Evolutionary conservation across 2,329 filamentous ascomycete species (phyloP).

Genomic region (Fusarium domesticum): DNA sequence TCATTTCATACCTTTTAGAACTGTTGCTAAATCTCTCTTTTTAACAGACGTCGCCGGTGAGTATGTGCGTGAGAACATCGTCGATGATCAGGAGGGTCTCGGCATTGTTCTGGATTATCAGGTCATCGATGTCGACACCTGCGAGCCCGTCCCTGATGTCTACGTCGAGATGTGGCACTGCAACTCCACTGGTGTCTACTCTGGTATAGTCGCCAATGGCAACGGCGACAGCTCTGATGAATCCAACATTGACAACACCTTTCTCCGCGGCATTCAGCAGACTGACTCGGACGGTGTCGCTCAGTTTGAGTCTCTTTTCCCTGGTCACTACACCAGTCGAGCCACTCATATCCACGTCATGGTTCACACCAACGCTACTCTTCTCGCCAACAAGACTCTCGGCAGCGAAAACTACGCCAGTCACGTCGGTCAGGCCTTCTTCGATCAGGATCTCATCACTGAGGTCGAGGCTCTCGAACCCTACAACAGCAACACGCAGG

Average conservation of each 20-base stretch:
- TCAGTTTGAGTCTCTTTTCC: slow-evolving; percentile 43
- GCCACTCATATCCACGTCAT: slow-evolving; percentile 48
- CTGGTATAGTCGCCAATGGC: slow-evolving; percentile 37
- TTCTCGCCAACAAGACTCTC: slow-evolving; percentile 35
- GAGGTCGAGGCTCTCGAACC: slow-evolving; percentile 49
- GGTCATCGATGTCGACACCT: slow-evolving; percentile 44
- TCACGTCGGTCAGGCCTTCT: slow-evolving; percentile 64
- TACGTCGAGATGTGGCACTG: slow-evolving; percentile 48
- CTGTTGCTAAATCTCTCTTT: slow-evolving; percentile 1
- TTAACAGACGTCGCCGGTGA: slow-evolving; percentile 32
- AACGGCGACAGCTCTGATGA: slow-evolving; percentile 44
- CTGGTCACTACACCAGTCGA: slow-evolving; percentile 44
- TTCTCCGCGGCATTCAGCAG: slow-evolving; percentile 38
- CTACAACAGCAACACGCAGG: slow-evolving; percentile 46
- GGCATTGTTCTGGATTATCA: slow-evolving; percentile 43
- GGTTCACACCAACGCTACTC: slow-evolving; percentile 38
- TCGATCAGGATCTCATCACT: slow-evolving; percentile 55
- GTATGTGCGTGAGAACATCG: slow-evolving; percentile 37
- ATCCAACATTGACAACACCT: slow-evolving; percentile 34
- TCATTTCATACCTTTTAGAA: background rate
- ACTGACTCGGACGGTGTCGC: slow-evolving; percentile 43
- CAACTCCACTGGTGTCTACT: slow-evolving; percentile 48
- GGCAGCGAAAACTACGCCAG: slow-evolving; percentile 41
- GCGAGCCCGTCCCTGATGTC: slow-evolving; percentile 39
- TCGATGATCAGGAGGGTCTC: slow-evolving; percentile 41